Base-by-base conservation (phyloP, 495 filamentous ascomycete species). In the Tuber magnatum region DNA sequence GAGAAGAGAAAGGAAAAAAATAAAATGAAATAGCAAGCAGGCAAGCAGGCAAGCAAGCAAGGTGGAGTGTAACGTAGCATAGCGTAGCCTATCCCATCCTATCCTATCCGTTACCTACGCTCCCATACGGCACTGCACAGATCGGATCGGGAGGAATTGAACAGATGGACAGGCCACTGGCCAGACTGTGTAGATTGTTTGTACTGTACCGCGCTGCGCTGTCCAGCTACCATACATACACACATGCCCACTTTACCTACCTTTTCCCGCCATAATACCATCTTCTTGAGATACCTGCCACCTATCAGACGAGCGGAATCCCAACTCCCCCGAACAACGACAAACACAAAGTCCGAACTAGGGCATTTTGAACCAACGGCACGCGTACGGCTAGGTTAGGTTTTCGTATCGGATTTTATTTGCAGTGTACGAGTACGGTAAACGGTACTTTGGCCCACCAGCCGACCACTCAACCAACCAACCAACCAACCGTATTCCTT, bases 171-270 rank as follows among this genome's bases (percentile, higher is more conserved):
- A 28, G 39, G 7, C 7, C 3, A 40, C 39, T 3, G 24, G 10
- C n/a, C 51, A 65, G 56, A 65, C 56, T 35, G 56, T 32, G 56
- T 28, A 65, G 56, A 65, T 65, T 65, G 56, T 35, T 65, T 65
- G 32, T 65, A 65, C 10, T 61, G 7, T 28, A 56, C 24, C 44
- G 7, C 7, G 39, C 39, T 65, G 28, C 28, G 28, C 56, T 65
- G 56, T 65, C 28, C 14, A 35, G 4, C 24, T 65, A 7, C 7
- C 10, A 0, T 35, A 65, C 16, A 3, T 65, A 18, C 3, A 40
- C 39, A n/a, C n/a, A n/a, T 40, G 7, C 2, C 39, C 39, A 40
- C 39, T 7, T 40, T 40, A 40, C 2, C 3, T 40, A 40, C 39
- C 3, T 3, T 40, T 3, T 40, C 39, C 2, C 7, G 7, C 7